Conservation (phyloP, 768 basidiomycete species). For the Podaxis sp. region DNA sequence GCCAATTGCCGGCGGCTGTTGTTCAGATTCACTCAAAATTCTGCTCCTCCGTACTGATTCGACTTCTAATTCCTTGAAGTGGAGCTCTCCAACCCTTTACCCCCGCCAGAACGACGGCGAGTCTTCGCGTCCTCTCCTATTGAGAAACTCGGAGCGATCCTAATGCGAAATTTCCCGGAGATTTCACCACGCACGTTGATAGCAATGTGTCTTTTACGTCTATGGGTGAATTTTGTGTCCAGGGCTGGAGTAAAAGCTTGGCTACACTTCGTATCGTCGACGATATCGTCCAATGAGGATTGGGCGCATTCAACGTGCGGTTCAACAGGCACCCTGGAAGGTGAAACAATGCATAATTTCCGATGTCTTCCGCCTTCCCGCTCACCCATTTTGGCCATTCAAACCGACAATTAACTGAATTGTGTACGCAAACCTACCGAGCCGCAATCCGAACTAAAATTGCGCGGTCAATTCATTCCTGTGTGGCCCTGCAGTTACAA, state of each 20-base stretch:
- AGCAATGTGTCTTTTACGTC: slow-evolving; percentile 3
- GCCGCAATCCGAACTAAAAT: slow-evolving; percentile 7
- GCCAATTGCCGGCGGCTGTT: not conserved
- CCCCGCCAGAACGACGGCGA: not conserved
- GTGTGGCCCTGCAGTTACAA: not conserved
- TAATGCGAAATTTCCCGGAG: not conserved
- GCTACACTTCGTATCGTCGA: not conserved
- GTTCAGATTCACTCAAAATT: not conserved
- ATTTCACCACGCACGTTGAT: slow-evolving; percentile 2
- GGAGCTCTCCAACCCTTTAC: not conserved
- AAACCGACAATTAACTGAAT: not conserved
- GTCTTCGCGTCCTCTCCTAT: not conserved
- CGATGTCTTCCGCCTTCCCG: not conserved
- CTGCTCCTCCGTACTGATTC: not conserved
- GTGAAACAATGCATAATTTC: not conserved
- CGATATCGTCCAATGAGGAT: slow-evolving; percentile 8
- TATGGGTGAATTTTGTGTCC: slow-evolving; percentile 1
- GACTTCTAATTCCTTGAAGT: not conserved
- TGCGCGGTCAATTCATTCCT: not conserved
- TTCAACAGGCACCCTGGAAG: not conserved
- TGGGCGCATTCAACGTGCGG: not conserved
- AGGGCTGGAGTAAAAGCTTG: not conserved
- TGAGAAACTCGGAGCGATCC: not conserved
- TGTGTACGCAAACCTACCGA: not conserved
- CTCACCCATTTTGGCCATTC: not conserved